These are phyloP conservation scores for Huntiella abstrusa DNA, from an alignment of 2,329 filamentous ascomycete genomes.

Conservation along the genomic window DNA sequence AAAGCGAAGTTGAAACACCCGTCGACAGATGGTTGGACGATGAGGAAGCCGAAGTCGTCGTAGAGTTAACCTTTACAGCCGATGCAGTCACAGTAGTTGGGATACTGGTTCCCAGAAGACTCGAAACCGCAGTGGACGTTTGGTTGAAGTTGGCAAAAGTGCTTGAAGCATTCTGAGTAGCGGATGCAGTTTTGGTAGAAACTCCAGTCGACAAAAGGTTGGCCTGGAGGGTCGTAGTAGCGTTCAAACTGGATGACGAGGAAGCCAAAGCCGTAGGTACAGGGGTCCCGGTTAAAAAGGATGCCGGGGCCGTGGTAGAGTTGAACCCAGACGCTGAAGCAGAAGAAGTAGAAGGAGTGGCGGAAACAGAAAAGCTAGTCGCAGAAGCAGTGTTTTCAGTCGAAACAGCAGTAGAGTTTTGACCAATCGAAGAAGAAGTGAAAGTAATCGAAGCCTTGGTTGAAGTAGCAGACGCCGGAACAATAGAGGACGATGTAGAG, in stretches of 20 bases:
- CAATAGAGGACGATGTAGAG: neutral
- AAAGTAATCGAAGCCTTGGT: neutral
- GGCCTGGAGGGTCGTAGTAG: too few species aligned
- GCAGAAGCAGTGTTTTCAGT: too few species aligned
- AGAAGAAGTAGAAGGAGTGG: too few species aligned
- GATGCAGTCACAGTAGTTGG: neutral
- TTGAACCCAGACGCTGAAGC: too few species aligned
- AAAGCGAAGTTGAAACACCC: neutral
- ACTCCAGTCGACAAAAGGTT: too few species aligned
- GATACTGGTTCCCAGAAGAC: neutral
- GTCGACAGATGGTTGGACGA: neutral
- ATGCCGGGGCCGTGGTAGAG: neutral
- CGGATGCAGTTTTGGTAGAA: too few species aligned
- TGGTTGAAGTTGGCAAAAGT: too few species aligned
- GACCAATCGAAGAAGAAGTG: neutral
- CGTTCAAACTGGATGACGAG: too few species aligned
- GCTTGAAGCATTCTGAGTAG: too few species aligned
- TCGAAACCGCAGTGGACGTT: neutral
- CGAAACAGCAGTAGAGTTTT: too few species aligned
- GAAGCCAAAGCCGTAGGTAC: neutral
- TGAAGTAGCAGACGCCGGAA: neutral
- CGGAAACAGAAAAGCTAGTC: too few species aligned
- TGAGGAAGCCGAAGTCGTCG: neutral
- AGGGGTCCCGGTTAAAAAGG: neutral
- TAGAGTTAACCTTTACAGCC: neutral